Percentiles rank a stretch among this genome's conserved stretches.
phyloP scores from a whole-genome alignment of 441 rosid species.

The Syzygium malaccense region DNA sequence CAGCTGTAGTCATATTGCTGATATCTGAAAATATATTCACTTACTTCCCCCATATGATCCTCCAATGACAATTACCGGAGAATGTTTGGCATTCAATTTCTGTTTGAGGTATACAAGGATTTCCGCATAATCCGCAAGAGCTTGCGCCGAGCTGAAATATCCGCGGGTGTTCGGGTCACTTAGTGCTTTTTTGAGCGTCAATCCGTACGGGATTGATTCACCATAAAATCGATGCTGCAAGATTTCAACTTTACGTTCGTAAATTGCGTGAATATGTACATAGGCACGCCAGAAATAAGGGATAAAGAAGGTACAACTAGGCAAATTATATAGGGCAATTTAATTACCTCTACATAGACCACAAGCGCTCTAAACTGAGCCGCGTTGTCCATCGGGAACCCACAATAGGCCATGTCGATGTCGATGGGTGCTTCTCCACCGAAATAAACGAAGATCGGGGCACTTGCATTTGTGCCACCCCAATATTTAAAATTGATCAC shows the following conservation, averaged over 20 bases:
- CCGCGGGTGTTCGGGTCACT: conserved; percentile 42
- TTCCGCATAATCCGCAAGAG: not conserved
- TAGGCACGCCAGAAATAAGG: too few species aligned
- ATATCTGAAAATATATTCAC: not conserved
- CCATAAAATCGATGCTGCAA: too few species aligned
- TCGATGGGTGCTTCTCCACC: conserved; percentile 49
- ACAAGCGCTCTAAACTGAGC: too few species aligned
- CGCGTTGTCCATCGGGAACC: too few species aligned
- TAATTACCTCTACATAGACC: too few species aligned
- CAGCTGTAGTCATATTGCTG: not conserved
- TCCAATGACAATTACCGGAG: conserved; percentile 59
- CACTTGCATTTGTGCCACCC: too few species aligned
- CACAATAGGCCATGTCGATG: conserved; percentile 1
- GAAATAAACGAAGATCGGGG: conserved; percentile 53
- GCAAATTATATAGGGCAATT: too few species aligned
- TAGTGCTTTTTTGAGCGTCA: conserved; percentile 28
- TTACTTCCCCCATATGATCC: conserved; percentile 85
- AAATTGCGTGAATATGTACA: too few species aligned
- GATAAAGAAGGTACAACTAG: too few species aligned
- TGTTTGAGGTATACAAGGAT: not conserved
- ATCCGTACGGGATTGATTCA: too few species aligned
- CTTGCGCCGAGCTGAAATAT: conserved; percentile 60
- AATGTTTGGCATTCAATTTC: not conserved
- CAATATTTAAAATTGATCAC: too few species aligned
- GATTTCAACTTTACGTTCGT: too few species aligned